These are phyloP conservation scores for Lithocarpus polystachyus DNA, from an alignment of 306 rosid species.

Conservation along the genomic window DNA sequence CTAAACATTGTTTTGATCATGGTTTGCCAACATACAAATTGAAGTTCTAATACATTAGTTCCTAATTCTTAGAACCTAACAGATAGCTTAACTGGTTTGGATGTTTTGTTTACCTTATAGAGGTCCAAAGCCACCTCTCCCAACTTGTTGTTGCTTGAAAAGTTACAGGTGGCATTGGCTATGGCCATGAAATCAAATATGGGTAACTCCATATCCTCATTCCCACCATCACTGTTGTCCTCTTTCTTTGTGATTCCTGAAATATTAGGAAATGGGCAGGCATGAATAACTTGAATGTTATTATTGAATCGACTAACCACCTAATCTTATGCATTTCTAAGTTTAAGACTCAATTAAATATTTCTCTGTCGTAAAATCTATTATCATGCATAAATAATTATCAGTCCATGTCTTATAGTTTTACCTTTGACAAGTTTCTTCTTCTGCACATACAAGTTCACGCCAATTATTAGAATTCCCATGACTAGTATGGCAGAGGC, in stretches of 20 bases:
- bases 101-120: too few species aligned
- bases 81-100: too few species aligned
- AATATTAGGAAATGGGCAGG: background rate
- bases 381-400: background rate
- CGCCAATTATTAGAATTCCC: background rate
- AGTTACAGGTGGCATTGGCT: slow-evolving; percentile 39
- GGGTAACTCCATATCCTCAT: slow-evolving; percentile 45
- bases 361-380: background rate
- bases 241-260: background rate
- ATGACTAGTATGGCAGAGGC: background rate
- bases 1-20: too few species aligned
- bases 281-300: background rate
- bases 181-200: slow-evolving; percentile 32
- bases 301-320: background rate
- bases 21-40: too few species aligned
- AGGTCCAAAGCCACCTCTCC: slow-evolving; percentile 71
- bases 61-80: too few species aligned
- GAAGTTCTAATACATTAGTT: too few species aligned
- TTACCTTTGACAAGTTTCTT: background rate
- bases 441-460: background rate
- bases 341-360: too few species aligned
- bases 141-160: slow-evolving; percentile 48
- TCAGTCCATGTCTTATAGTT: background rate
- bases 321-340: background rate
- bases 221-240: background rate